phyloP scores from a whole-genome alignment of 441 rosid genomes.

The Pelargonium citronellum region DNA sequence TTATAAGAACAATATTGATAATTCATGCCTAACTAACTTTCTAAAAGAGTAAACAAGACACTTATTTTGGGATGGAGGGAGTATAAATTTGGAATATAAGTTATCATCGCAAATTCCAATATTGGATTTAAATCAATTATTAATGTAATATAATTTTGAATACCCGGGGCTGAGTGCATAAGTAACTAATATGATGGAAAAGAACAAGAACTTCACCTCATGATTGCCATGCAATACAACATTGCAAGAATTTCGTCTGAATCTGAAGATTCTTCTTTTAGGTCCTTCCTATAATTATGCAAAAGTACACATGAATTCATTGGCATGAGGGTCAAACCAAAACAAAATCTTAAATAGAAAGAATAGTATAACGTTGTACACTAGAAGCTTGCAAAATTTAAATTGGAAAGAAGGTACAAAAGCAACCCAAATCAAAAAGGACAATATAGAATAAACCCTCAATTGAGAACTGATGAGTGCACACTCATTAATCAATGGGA shows the following conservation, averaged over 20 bases:
- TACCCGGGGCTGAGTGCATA: no score
- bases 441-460: background rate
- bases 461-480: background rate
- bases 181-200: conserved; percentile 9
- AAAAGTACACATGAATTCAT: background rate
- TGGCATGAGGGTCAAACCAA: background rate
- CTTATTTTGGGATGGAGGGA: no score
- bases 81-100: no score
- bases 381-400: background rate
- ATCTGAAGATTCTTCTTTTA: conserved; percentile 38
- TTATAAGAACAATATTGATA: no score
- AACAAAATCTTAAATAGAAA: background rate
- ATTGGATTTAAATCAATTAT: no score
- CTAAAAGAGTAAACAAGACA: no score
- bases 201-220: conserved; percentile 45
- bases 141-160: no score
- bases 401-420: background rate
- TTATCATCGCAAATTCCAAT: no score
- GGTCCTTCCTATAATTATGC: conserved; percentile 38
- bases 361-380: background rate
- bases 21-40: no score
- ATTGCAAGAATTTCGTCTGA: conserved; percentile 79
- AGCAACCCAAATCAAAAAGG: background rate
- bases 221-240: conserved; percentile 77
- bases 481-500: no score